phyloP scores from a whole-genome alignment of 352 stramenopile genomes.

The Globisporangium canariense region DNA sequence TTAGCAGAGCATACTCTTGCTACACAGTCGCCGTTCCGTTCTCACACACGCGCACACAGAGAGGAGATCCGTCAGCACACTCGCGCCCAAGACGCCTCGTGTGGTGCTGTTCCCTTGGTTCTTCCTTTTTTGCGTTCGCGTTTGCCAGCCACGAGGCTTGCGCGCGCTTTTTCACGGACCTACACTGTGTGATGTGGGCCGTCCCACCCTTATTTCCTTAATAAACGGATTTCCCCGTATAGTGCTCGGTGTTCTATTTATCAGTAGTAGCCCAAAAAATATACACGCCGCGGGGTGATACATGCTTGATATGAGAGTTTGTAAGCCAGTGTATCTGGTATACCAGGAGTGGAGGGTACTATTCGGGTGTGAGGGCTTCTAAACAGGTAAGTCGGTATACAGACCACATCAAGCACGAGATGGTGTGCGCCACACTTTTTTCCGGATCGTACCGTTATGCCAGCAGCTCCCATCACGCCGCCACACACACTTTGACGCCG shows the following conservation, averaged over 20 bases:
- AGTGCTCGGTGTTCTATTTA: no score
- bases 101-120: background rate
- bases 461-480: background rate
- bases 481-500: background rate
- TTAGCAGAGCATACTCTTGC: constrained; percentile 18
- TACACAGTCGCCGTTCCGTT: background rate
- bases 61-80: background rate
- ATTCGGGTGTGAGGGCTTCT: no score
- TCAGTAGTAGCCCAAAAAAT: no score
- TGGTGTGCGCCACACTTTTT: background rate
- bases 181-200: background rate
- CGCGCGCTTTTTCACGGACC: background rate
- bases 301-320: no score
- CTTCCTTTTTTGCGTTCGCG: background rate
- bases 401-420: no score
- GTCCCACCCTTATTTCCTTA: no score
- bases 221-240: no score
- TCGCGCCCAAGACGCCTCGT: background rate
- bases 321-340: no score
- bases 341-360: no score
- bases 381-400: no score
- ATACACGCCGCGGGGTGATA: no score
- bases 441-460: background rate
- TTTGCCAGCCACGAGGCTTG: background rate
- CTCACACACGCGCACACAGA: background rate